phyloP scores from a whole-genome alignment of 1,284 basidiomycete genomes.

The Cryptococcus sp. region DNA sequence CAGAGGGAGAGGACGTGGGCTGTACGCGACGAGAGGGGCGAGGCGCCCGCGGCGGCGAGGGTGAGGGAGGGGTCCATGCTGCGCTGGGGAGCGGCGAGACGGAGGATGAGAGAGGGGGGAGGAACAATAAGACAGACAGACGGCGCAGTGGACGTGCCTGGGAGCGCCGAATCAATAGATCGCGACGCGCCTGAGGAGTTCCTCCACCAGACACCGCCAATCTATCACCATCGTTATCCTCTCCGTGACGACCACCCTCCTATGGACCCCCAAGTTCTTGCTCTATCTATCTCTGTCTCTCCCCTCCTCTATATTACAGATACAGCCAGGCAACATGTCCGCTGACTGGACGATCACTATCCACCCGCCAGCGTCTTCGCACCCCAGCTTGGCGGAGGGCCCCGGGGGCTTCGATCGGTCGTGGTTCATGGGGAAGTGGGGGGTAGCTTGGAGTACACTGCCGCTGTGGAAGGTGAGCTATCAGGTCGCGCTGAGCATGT shows the following conservation, averaged over 20 bases:
- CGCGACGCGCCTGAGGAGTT: too few relatives aligned
- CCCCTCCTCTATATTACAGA: neutral
- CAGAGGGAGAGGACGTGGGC: slow-evolving; percentile 40
- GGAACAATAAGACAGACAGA: neutral
- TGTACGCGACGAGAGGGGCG: slow-evolving; percentile 24
- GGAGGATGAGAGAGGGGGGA: neutral
- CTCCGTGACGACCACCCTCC: neutral
- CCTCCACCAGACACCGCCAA: too few relatives aligned
- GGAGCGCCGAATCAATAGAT: too few relatives aligned
- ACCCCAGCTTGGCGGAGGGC: slow-evolving; percentile 35
- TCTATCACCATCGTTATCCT: neutral
- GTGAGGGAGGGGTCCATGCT: slow-evolving; percentile 22
- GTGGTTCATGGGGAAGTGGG: slow-evolving; percentile 54
- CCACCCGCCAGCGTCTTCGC: slow-evolving; percentile 30
- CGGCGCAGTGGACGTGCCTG: too few relatives aligned
- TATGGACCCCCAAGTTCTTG: neutral
- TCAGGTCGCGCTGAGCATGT: neutral
- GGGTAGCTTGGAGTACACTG: slow-evolving; percentile 53
- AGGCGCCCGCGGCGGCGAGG: slow-evolving; percentile 20
- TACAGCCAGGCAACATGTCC: neutral
- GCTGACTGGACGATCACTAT: slow-evolving; percentile 9
- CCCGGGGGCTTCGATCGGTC: slow-evolving; percentile 42
- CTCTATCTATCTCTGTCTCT: neutral
- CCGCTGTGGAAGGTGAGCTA: slow-evolving; percentile 55
- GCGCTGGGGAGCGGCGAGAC: neutral